phyloP scores from a whole-genome alignment of 2,329 filamentous ascomycete species.

The Lasiodiplodia sp. region DNA sequence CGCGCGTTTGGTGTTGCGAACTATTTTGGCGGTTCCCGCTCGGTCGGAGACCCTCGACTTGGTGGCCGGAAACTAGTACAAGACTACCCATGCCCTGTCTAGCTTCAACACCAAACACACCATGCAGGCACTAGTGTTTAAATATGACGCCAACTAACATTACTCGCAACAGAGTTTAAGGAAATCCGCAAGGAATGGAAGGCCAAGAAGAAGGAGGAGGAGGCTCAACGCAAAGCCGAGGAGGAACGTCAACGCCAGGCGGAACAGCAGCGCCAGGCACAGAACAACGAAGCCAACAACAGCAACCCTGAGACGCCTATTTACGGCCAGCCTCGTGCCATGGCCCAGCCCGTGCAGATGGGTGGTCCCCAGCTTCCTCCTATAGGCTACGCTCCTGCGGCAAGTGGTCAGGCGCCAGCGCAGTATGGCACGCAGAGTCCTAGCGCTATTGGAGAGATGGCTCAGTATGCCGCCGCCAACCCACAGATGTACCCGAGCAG shows the following conservation, averaged over 20 bases:
- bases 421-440: conserved; percentile 56
- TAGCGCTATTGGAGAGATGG: conserved; percentile 57
- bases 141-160: conserved; percentile 44
- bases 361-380: conserved; percentile 58
- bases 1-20: conserved; percentile 43
- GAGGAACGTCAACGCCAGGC: conserved; percentile 82
- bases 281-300: conserved; percentile 63
- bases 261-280: conserved; percentile 55
- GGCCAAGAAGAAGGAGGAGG: conserved; percentile 98
- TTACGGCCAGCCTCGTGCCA: conserved; percentile 54
- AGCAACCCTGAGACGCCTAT: conserved; percentile 47
- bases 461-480: conserved; percentile 55
- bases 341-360: conserved; percentile 53
- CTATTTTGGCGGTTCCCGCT: conserved; percentile 62
- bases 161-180: conserved; percentile 79
- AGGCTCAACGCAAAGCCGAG: conserved; percentile 84
- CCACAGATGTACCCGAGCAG: conserved; percentile 50
- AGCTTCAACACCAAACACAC: conserved; percentile 37
- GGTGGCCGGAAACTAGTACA: conserved; percentile 52
- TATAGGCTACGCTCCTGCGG: conserved; percentile 59
- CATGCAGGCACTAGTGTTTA: conserved; percentile 31
- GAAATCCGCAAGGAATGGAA: conserved; percentile 99
- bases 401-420: conserved; percentile 49
- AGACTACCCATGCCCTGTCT: conserved; percentile 46
- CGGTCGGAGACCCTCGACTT: conserved; percentile 51